phyloP scores from a whole-genome alignment of 345 rosid genomes.

The Euphorbia lathyris region DNA sequence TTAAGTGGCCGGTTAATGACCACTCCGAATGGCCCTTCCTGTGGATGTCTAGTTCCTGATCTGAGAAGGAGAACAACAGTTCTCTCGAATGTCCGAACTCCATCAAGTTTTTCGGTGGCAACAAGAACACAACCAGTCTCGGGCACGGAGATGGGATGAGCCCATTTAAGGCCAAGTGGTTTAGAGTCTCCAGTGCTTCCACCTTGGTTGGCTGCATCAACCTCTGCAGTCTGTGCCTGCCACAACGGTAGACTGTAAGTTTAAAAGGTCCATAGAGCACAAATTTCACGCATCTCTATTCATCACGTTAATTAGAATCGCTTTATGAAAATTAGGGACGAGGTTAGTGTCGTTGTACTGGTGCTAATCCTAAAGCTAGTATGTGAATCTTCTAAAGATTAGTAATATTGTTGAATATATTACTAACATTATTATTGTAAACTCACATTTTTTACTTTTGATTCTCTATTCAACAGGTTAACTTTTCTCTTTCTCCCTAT shows the following conservation, averaged over 20 bases:
- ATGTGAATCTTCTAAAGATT: background rate
- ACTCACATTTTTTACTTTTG: too few species aligned
- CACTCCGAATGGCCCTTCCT: constrained; percentile 88
- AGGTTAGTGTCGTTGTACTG: too few species aligned
- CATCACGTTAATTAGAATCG: background rate
- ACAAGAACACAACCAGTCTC: constrained; percentile 94
- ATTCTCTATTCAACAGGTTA: too few species aligned
- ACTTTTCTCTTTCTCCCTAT: too few species aligned
- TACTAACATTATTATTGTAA: too few species aligned
- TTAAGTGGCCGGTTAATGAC: constrained; percentile 85
- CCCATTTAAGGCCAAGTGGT: constrained; percentile 70
- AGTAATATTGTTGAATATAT: background rate
- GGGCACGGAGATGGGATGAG: constrained; percentile 86
- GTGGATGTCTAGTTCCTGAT: constrained; percentile 79
- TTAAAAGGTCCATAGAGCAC: background rate
- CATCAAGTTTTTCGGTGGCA: constrained; percentile 93
- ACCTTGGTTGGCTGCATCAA: constrained; percentile 48
- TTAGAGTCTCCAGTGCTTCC: constrained; percentile 43
- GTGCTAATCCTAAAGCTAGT: background rate
- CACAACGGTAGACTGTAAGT: constrained; percentile 4
- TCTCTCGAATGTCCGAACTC: constrained; percentile 73
- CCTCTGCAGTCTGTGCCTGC: constrained; percentile 54
- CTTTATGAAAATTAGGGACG: too few species aligned
- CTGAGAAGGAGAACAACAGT: constrained; percentile 88
- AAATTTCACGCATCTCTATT: background rate